phyloP scores from a whole-genome alignment of 164 flowering plant species.

The Vitis amurensis region DNA sequence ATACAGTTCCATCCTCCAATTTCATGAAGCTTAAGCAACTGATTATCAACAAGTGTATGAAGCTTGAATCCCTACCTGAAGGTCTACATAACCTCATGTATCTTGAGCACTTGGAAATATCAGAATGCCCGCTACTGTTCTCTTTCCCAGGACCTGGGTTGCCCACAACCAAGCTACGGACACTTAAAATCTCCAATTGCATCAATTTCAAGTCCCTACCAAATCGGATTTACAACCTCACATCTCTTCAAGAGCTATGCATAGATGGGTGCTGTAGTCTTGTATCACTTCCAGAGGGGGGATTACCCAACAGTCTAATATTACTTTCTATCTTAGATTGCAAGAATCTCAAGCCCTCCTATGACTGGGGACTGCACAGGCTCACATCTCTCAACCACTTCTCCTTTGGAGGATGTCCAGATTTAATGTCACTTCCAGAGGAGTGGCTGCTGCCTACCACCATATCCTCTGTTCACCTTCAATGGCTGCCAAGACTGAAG shows the following conservation, averaged over 20 bases:
- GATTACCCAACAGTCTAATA: constrained; percentile 21
- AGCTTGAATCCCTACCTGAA: constrained; percentile 14
- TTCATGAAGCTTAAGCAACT: constrained; percentile 2
- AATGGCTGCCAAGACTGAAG: constrained; percentile 12
- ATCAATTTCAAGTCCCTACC: constrained; percentile 19
- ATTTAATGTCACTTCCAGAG: constrained; percentile 9
- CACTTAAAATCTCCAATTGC: constrained; percentile 15
- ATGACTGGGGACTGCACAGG: constrained; percentile 17
- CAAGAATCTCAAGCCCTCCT: constrained; percentile 16
- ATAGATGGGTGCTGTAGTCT: constrained; percentile 16
- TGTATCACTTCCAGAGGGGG: constrained; percentile 21
- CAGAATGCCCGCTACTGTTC: constrained; percentile 16
- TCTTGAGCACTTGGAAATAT: constrained; percentile 15
- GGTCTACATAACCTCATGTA: constrained; percentile 9
- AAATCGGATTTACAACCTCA: constrained; percentile 14
- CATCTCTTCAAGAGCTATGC: constrained; percentile 14
- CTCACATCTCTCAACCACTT: constrained; percentile 3
- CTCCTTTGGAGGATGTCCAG: constrained; percentile 11
- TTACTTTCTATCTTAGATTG: constrained; percentile 15
- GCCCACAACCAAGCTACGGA: constrained; percentile 9
- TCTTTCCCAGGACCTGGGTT: constrained; percentile 21
- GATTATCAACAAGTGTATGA: constrained; percentile 1
- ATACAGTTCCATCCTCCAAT: not conserved
- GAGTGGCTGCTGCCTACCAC: constrained; percentile 20
- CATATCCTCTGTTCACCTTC: constrained; percentile 13